Base-by-base conservation (phyloP, 371 early-diverging fungal genomes). In the Dichotomocladium elegans region DNA sequence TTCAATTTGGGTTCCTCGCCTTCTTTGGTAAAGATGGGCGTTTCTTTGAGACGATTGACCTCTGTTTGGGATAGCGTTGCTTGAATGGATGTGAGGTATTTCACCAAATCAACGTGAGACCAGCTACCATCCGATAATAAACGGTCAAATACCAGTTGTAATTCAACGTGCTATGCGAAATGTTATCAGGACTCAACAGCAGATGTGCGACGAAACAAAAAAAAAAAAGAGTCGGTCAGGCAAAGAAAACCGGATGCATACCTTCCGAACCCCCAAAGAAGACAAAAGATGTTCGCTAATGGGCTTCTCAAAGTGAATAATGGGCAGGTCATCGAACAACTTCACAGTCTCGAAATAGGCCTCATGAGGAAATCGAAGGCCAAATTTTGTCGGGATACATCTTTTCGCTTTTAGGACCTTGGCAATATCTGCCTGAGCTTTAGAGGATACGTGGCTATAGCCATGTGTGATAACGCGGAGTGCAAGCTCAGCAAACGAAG, bases 121-220 rank as follows among this genome's bases (percentile, higher is more conserved):
- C 94, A 95, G 40, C 87, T 87, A 19, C 93, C 82, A 9, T 85
- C 86, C 9, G 82, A 81, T 31, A 85, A 80, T 29, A 95, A 66
- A 25, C 94, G 77, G 58, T 89, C 87, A 76, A 95, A 92, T 7
- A 95, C 81, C 51, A 91, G 56, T 62, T 92, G 93, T 26, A 94
- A 61, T 14, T 94, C 92, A 1, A 94, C 91, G 58, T 91, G 88
- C 77, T 91, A 68, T 19, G 10, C 35, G n/a, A n/a, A n/a, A n/a
- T n/a, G n/a, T n/a, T n/a, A n/a, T n/a, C n/a, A n/a, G n/a, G n/a
- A n/a, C n/a, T n/a, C n/a, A n/a, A n/a, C n/a, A n/a, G n/a, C n/a
- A n/a, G n/a, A n/a, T n/a, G n/a, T n/a, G n/a, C n/a, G n/a, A n/a
- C n/a, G n/a, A 14, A 11, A 22, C 3, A 4, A 50, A 28, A 19